phyloP scores from a whole-genome alignment of 306 rosid genomes.

The Ormosia emarginata region DNA sequence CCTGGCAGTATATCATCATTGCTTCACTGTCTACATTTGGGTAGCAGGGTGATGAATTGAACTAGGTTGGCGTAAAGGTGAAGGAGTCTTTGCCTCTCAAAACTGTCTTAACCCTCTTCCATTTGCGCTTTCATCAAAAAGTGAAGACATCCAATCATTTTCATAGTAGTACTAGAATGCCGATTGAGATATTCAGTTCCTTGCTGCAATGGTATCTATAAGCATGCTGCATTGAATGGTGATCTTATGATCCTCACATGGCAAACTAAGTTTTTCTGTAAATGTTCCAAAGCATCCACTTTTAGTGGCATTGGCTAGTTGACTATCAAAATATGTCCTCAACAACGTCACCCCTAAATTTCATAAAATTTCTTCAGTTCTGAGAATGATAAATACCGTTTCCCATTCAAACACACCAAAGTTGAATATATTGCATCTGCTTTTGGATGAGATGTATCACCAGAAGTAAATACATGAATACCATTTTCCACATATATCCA shows the following conservation, averaged over 20 bases:
- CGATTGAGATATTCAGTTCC: not conserved
- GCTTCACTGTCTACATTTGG: not conserved
- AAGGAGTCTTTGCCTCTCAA: not conserved
- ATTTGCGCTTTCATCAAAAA: not conserved
- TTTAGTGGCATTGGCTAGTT: constrained; percentile 19
- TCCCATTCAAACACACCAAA: constrained; percentile 45
- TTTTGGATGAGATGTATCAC: constrained; percentile 52
- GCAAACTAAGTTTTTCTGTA: not conserved
- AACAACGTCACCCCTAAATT: constrained; percentile 16
- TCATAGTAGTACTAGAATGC: not conserved
- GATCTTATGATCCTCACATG: constrained; percentile 1
- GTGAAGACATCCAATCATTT: not conserved
- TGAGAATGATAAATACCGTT: constrained; percentile 26
- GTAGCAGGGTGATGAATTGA: not conserved
- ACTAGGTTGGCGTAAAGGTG: not conserved
- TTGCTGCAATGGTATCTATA: not conserved
- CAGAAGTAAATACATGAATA: constrained; percentile 63
- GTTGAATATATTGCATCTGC: constrained; percentile 50
- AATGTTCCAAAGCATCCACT: constrained; percentile 9
- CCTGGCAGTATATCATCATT: not conserved
- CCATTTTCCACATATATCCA: constrained; percentile 67
- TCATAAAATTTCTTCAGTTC: constrained; percentile 38
- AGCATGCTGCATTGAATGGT: constrained; percentile 14
- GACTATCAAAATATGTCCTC: constrained; percentile 12
- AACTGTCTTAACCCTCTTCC: not conserved